A percentile compares a stretch with the other conserved stretches of the same genome.
Evolutionary conservation across 805 yeast genomes (phyloP).

Genomic region (Saccharomycopsis amapae): DNA sequence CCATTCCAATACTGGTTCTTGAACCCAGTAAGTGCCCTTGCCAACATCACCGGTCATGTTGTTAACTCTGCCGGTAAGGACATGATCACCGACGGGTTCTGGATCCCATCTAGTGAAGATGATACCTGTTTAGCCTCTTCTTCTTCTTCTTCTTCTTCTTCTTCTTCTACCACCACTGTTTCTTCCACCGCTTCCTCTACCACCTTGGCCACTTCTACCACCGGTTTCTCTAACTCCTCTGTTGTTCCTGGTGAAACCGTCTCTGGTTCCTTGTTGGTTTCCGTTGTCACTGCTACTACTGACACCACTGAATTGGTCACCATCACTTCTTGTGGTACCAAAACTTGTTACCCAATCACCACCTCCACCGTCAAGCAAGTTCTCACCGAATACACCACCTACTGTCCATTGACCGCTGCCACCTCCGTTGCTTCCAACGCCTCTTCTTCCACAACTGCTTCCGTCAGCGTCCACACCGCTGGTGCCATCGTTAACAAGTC

Average conservation of each 20-base stretch:
- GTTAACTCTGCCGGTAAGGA: neutral
- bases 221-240: too few species aligned
- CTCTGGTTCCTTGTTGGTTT: neutral
- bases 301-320: neutral
- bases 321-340: neutral
- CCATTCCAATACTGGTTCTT: neutral
- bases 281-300: neutral
- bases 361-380: neutral
- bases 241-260: too few species aligned
- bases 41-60: neutral
- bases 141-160: neutral
- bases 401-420: neutral
- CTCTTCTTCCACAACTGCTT: neutral
- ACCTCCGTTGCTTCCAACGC: neutral
- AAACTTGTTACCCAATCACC: neutral
- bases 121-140: neutral
- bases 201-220: neutral
- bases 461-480: neutral
- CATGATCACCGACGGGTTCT: neutral
- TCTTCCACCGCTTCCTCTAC: neutral
- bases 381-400: constrained; percentile 1
- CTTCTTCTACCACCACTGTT: neutral
- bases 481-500: neutral
- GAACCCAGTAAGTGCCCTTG: neutral
- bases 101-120: neutral